Evolutionary conservation across 306 rosid genomes (phyloP), one percentile per base, ranked within the genome.

Genomic region (Prosopis cineraria): DNA sequence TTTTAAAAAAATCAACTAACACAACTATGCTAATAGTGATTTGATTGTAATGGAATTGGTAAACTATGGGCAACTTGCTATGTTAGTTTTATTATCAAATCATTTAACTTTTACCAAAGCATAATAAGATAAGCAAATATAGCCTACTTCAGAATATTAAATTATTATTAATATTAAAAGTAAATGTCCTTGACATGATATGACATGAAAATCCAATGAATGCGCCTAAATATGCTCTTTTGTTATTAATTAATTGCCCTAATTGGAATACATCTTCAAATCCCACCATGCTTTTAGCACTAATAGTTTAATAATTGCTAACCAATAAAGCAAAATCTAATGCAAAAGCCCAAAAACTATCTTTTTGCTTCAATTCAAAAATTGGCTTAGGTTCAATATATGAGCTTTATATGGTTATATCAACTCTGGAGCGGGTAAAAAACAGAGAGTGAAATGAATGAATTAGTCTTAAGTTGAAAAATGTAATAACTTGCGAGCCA

Each of bases 201-300:
- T 25, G 13, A 20, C 30, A 56, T 6, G 37, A 68, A 43, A 62
- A 43, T 62, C 44, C 43, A n/a, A 60, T 44, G 53, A 63, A 60
- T 75, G 47, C 34, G 47, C 63, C 67, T 44, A 20, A 30, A 77
- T 7, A 63, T 63, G 43, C 67, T 60, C 67, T 60, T 60, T 30
- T 14, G 10, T 60, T 13, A 14, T 29, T 60, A 5, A 16, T 17
- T 33, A 60, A 30, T 14, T 2, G 1, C 9, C 14, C 12, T 4
- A 10, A 56, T 7, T 25, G 33, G 62, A 55, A 20, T 20, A 22
- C 11, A 7, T 3, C 30, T 22, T 10, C 27, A 30, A 53, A 59
- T 59, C 37, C 65, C 36, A 29, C 13, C 65, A 5, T 3, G 16
- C 29, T 24, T 56, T 56, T 59, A 13, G 37, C 33, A 10, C 29